These are phyloP conservation scores for Dendrobium chrysotoxum DNA, from an alignment of 106 monocot species.

Conservation along the genomic window DNA sequence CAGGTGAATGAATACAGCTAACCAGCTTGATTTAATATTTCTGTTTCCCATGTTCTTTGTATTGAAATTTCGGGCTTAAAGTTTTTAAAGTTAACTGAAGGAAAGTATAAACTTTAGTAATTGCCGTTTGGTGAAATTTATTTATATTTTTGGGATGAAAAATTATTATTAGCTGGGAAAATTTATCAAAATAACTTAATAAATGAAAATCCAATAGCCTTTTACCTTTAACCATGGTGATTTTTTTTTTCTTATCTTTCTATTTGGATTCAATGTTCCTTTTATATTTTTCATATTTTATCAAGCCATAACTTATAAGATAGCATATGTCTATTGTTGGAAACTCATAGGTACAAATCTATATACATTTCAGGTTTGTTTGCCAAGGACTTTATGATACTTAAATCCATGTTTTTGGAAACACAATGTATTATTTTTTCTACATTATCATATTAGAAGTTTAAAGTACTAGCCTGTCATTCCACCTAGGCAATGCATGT, in stretches of 20 bases:
- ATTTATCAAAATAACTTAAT: background rate
- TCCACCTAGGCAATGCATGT: no score
- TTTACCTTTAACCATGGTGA: background rate
- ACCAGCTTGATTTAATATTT: background rate
- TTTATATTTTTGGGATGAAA: background rate
- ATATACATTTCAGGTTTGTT: background rate
- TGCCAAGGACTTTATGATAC: background rate
- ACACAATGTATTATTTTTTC: no score
- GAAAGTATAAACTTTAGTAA: background rate
- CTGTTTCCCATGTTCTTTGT: background rate
- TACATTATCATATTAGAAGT: no score
- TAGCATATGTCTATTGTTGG: background rate
- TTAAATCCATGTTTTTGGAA: background rate
- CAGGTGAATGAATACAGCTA: slow-evolving; percentile 50
- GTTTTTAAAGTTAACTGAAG: background rate
- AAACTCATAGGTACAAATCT: background rate
- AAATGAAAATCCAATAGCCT: background rate
- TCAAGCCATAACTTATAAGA: background rate
- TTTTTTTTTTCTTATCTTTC: background rate
- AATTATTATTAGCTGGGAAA: background rate
- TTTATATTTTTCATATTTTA: background rate
- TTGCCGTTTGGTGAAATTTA: background rate
- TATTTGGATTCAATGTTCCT: background rate
- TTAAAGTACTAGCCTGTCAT: no score
- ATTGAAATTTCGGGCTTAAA: background rate